Base-by-base conservation (phyloP, 2,329 filamentous ascomycete genomes). In the Hysterium pulicare region DNA sequence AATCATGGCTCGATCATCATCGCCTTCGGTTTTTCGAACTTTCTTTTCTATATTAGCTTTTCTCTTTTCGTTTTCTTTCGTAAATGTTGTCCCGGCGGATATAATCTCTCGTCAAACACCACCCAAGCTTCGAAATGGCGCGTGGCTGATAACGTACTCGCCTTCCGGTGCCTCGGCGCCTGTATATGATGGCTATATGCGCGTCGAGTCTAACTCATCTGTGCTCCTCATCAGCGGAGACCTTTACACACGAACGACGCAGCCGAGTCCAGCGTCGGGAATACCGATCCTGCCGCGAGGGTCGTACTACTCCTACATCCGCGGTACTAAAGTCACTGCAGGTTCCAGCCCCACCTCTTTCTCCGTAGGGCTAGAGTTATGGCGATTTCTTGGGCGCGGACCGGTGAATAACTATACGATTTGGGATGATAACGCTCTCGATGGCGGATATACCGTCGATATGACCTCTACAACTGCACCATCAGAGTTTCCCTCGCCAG, bases 291-390 rank as follows among this genome's bases (percentile, higher is more conserved):
- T 46, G 10, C 43, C 46, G 9, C 42, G 46, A 11, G 33, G 15
- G 4, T 38, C 42, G 36, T 48, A 48, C 43, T 48, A 20, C 15
- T 21, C 39, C 10, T 48, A 33, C 30, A n/a, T 46, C 15, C 39
- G 46, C 4, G 23, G 23, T 8, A 35, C 28, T 5, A 40, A 38
- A n/a, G 30, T 43, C 26, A 38, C 42, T 7, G 5, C 39, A 6
- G 22, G 26, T 3, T 28, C 24, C 24, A 38, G n/a, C 23, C 42
- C 43, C 30, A 31, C 33, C 10, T 42, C 34, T 3, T 48, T 48
- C 28, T 21, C 34, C 15, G 16, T 48, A 19, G 39, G 26, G 3
- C 22, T 46, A 15, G 46, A 46, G 22, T 42, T 19, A 35, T 48
- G 15, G 8, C 17, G 11, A 5, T 43, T 46, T 24, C 20, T 26